Base-by-base conservation (phyloP, 805 yeast genomes). In the Metschnikowia reukaufii region DNA sequence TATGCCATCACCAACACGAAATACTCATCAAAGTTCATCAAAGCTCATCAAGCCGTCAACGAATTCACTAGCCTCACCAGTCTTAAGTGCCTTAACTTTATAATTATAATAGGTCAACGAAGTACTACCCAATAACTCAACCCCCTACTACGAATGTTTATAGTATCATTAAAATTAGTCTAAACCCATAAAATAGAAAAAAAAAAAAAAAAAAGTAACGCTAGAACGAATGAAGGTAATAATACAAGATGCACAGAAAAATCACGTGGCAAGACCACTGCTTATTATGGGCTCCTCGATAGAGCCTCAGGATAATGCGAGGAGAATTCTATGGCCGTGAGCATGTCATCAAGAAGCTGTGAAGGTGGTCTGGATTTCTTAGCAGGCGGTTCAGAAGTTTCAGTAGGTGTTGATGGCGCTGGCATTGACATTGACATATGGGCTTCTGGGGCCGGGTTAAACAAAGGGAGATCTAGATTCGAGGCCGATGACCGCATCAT, bases 361-460 rank as follows among this genome's bases (percentile, higher is more conserved):
- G 81, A 76, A 36, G 83, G 82, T 2, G 81, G 78, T 58, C 81
- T 64, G 32, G 57, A n/a, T 36, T 47, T 36, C 52, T 56, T 43
- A 10, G 15, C 42, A 23, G 44, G 37, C 15, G n/a, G 16, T 18
- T 34, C 19, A 15, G 31, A 29, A 6, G 33, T 6, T 18, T 23
- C 42, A 9, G 37, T 2, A 4, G 47, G 27, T 15, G 42, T 17
- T 6, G 39, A 30, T 6, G 36, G 37, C 18, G 21, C n/a, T n/a
- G n/a, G n/a, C n/a, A n/a, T n/a, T n/a, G n/a, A 13, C 12, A 16
- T 20, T 4, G 17, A 27, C 15, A 13, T 39, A 16, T 15, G 35
- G 4, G 29, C 29, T 25, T 21, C 43, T 2, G 36, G 39, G 15
- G 20, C 18, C 18, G 37, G 46, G 33, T 50, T 49, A 36, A 50